Base-by-base conservation (phyloP, 306 rosid genomes). In the Dalbergia oliveri region DNA sequence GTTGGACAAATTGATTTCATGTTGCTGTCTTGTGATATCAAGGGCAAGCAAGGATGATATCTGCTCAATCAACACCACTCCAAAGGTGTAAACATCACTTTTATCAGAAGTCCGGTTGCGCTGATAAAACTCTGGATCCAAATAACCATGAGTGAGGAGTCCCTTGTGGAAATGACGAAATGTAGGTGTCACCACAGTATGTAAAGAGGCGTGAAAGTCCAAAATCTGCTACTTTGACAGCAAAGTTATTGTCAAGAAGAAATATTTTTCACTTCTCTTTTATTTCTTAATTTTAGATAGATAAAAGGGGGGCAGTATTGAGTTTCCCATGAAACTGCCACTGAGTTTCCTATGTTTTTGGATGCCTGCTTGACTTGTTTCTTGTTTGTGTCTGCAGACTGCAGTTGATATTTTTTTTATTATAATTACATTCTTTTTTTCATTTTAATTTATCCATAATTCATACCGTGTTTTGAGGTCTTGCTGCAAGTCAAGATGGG, bases 171-270 rank as follows among this genome's bases (percentile, higher is more conserved):
- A 91, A 94, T 5, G 97, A 93, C 33, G 97, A 94, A 34, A 93
- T 47, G 19, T 94, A 97, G 0, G 95, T 90, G 12, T 49, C 31
- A 26, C 31, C 31, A 26, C 31, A 1, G 3, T 26, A 26, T 1
- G 99, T 97, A 62, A 94, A 94, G 64, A 91, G 91, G 5, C 99
- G 97, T 0, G 97, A 94, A 9, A 91, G 89, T 47, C 97, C 99
- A 37, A 94, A 94, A 80, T 93, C 99, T 3, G 97, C 99, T 51
- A 94, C 97, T 82, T 91, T 94, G 47, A 93, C 97, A 0, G 69
- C 41, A 61, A 88, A 93, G 67, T 85, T 65, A 15, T 61, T 31
- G 83, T 93, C 97, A 1, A 91, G 88, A 72, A 94, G 97, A 78
- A 94, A 26, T 26, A 26, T 26, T 26, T 26, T 26, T 26, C 31